Percentiles rank a stretch among this genome's conserved stretches.
Evolutionary conservation across 176 grass and related monocot species (phyloP).

Genomic region (Hyparrhenia diplandra): DNA sequence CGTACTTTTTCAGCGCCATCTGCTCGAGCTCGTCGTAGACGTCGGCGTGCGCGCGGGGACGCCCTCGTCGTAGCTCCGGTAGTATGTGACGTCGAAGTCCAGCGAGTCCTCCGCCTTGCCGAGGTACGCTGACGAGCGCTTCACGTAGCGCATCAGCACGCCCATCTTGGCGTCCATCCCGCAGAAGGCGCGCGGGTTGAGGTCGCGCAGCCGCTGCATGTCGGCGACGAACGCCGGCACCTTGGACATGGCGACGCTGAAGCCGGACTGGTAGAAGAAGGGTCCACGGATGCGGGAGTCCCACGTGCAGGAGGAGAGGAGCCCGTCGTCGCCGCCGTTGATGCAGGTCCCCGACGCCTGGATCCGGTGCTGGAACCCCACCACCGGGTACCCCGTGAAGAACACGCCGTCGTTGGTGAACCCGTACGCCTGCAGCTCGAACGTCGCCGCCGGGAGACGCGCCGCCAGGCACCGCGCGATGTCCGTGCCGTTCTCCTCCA

Average conservation of each 20-base stretch:
- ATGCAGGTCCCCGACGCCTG: slow-evolving; percentile 37
- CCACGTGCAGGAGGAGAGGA: slow-evolving; percentile 31
- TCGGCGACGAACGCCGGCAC: slow-evolving; percentile 37
- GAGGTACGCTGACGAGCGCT: slow-evolving; percentile 39
- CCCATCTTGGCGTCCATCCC: slow-evolving; percentile 38
- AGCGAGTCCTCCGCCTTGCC: slow-evolving; percentile 48
- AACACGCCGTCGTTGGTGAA: slow-evolving; percentile 22
- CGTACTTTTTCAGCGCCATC: no score
- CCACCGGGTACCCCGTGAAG: slow-evolving; percentile 58
- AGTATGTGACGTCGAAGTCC: slow-evolving; percentile 61
- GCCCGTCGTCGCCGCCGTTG: slow-evolving; percentile 10
- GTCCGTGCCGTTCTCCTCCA: slow-evolving; percentile 8
- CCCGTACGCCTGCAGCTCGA: slow-evolving; percentile 10
- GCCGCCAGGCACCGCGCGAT: not conserved
- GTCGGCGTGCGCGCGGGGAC: slow-evolving; percentile 16
- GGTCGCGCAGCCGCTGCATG: slow-evolving; percentile 43
- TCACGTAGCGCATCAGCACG: slow-evolving; percentile 45
- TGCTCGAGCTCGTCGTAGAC: not conserved
- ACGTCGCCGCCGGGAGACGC: not conserved
- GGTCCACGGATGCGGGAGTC: slow-evolving; percentile 21
- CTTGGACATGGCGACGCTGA: slow-evolving; percentile 41
- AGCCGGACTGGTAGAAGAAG: slow-evolving; percentile 36
- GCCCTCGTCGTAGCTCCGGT: slow-evolving; percentile 28
- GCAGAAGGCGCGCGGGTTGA: slow-evolving; percentile 40
- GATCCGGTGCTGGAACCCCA: slow-evolving; percentile 47